Percentiles rank a stretch among this genome's conserved stretches.
These are phyloP conservation scores for Albugo laibachii DNA, from an alignment of 352 stramenopile species.

Conservation along the genomic window DNA sequence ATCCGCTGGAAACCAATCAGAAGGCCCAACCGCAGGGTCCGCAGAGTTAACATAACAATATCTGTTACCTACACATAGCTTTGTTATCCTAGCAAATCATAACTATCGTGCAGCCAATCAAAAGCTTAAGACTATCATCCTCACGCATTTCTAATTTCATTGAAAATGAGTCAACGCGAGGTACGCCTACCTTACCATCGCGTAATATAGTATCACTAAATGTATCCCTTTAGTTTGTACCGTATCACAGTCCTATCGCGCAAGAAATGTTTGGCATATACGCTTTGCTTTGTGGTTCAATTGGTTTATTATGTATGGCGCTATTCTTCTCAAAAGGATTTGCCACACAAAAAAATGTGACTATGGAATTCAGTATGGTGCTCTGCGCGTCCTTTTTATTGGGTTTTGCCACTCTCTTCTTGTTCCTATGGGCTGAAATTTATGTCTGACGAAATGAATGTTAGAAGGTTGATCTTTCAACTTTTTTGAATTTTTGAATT, in stretches of 20 bases:
- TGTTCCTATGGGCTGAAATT: slow-evolving; percentile 77
- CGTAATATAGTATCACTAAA: no score
- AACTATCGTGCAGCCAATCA: no score
- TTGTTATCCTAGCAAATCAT: no score
- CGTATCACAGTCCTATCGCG: slow-evolving; percentile 59
- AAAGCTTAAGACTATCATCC: no score
- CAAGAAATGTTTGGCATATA: slow-evolving; percentile 49
- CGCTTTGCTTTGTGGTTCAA: slow-evolving; percentile 27
- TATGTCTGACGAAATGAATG: slow-evolving; percentile 28
- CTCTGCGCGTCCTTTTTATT: slow-evolving; percentile 49
- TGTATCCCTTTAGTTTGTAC: slow-evolving; percentile 9
- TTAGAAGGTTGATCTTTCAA: no score
- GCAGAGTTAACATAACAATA: background rate
- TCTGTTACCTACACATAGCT: no score
- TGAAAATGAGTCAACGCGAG: no score
- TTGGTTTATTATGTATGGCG: slow-evolving; percentile 58
- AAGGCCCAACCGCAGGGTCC: background rate
- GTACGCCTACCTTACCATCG: no score
- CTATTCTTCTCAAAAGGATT: slow-evolving; percentile 68
- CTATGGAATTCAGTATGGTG: slow-evolving; percentile 43
- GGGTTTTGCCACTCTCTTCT: slow-evolving; percentile 65
- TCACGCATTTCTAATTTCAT: no score
- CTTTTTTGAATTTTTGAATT: background rate
- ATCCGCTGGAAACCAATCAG: background rate
- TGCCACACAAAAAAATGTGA: slow-evolving; percentile 52